Evolutionary conservation across 202 grass and related monocot genomes (phyloP).

Genomic region (Eragrostis tef): DNA sequence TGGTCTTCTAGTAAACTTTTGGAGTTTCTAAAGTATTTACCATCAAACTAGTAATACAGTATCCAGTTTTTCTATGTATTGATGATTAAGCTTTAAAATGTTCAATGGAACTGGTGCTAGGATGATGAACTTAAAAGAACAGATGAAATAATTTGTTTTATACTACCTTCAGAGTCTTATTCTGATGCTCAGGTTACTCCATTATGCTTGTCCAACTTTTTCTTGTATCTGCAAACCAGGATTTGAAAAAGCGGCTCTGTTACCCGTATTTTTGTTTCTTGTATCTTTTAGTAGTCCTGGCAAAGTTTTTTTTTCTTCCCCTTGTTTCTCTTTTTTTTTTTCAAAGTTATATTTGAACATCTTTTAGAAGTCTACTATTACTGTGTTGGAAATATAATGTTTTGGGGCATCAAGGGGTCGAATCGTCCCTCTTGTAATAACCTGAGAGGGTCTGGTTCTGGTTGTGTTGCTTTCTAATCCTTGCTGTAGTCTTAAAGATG

Average conservation of each 20-base stretch:
- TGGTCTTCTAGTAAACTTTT: not conserved
- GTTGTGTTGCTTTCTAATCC: not conserved
- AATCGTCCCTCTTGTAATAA: not conserved
- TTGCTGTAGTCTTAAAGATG: not conserved
- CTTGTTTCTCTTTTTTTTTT: not conserved
- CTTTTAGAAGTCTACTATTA: not conserved
- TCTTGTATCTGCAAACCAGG: not conserved
- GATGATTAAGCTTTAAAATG: not conserved
- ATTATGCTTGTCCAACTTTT: not conserved
- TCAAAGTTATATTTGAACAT: not conserved
- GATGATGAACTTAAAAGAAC: not conserved
- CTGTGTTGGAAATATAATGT: not conserved
- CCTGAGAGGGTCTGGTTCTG: not conserved
- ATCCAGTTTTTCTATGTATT: not conserved
- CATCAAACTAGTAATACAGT: not conserved
- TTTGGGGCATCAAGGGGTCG: not conserved
- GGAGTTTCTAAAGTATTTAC: not conserved
- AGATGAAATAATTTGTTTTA: not conserved
- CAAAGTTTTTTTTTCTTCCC: not conserved
- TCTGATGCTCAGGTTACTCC: not conserved
- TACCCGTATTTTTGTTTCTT: not conserved
- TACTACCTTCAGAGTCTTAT: not conserved
- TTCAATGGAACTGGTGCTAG: not conserved
- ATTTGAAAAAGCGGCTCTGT: not conserved
- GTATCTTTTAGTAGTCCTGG: not conserved